These are phyloP conservation scores for Xerocomus amazonicus DNA, from an alignment of 1,284 basidiomycete species.

Conservation along the genomic window DNA sequence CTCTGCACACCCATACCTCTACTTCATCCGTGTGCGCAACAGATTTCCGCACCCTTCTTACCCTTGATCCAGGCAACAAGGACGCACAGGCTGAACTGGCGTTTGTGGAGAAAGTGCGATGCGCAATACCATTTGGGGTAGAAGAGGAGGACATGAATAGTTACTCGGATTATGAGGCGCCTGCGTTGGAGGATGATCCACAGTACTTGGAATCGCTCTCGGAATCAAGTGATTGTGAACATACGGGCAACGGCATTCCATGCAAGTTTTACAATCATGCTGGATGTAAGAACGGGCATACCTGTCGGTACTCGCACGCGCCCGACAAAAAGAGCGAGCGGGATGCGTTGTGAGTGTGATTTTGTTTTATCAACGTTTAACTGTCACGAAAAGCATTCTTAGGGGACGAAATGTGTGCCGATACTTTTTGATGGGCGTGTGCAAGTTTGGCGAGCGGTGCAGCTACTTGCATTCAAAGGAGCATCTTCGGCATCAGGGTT, in stretches of 20 bases:
- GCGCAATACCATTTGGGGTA: not conserved
- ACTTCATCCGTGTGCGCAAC: not conserved
- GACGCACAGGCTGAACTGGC: constrained; percentile 5
- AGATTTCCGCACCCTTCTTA: constrained; percentile 15
- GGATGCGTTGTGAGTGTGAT: constrained; percentile 43
- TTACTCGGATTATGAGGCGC: constrained; percentile 36
- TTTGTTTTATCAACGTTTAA: not conserved
- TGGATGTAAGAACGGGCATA: constrained; percentile 39
- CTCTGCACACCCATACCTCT: not conserved
- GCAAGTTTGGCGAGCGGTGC: constrained; percentile 35
- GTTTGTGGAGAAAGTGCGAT: not conserved
- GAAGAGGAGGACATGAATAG: not conserved
- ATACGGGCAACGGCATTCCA: constrained; percentile 46
- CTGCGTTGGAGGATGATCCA: constrained; percentile 33
- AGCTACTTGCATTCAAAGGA: constrained; percentile 36
- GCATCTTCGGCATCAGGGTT: constrained; percentile 26
- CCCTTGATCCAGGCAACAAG: constrained; percentile 11
- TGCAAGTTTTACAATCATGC: constrained; percentile 51
- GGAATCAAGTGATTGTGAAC: constrained; percentile 47
- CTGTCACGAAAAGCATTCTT: not conserved
- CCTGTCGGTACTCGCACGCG: constrained; percentile 46
- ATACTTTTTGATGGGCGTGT: constrained; percentile 32
- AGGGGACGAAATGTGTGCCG: constrained; percentile 40
- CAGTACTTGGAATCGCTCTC: constrained; percentile 31
- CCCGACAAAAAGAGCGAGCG: constrained; percentile 49